Evolutionary conservation across 2,329 filamentous ascomycete species (phyloP).

Genomic region (Teratosphaeria gauchensis): DNA sequence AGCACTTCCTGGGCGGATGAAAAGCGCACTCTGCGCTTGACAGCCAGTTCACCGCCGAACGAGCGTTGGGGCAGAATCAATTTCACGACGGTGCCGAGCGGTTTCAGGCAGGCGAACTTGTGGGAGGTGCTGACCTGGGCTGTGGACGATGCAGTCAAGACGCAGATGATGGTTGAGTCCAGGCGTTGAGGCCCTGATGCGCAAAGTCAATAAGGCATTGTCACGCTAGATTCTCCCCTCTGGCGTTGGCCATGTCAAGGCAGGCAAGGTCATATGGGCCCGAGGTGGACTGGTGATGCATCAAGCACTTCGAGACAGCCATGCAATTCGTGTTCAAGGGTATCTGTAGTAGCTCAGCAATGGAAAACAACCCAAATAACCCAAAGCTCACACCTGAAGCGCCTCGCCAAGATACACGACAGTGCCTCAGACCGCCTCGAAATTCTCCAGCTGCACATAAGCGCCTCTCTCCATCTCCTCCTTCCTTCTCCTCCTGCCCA

Average conservation of each 20-base stretch:
- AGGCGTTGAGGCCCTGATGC: no score
- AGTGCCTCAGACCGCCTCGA: conserved; percentile 20
- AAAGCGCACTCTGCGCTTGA: no score
- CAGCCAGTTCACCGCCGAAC: background rate
- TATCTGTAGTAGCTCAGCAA: background rate
- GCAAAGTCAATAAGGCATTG: background rate
- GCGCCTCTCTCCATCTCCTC: conserved; percentile 29
- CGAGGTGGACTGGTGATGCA: background rate
- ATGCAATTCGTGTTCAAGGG: background rate
- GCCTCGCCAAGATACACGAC: background rate
- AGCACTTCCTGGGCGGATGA: background rate
- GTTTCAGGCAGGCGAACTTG: background rate
- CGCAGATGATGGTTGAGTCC: no score
- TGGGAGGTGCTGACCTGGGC: background rate
- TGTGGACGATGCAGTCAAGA: background rate
- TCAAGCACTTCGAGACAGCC: background rate
- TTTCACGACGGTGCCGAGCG: background rate
- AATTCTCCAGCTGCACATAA: conserved; percentile 38
- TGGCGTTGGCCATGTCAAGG: background rate
- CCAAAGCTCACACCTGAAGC: background rate
- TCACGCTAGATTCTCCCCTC: background rate
- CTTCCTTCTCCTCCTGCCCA: conserved; percentile 24
- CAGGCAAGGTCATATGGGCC: background rate
- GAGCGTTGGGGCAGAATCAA: background rate
- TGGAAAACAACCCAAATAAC: background rate